Evolutionary conservation across 805 yeast species (phyloP).

Genomic region (Metschnikowia lunata): DNA sequence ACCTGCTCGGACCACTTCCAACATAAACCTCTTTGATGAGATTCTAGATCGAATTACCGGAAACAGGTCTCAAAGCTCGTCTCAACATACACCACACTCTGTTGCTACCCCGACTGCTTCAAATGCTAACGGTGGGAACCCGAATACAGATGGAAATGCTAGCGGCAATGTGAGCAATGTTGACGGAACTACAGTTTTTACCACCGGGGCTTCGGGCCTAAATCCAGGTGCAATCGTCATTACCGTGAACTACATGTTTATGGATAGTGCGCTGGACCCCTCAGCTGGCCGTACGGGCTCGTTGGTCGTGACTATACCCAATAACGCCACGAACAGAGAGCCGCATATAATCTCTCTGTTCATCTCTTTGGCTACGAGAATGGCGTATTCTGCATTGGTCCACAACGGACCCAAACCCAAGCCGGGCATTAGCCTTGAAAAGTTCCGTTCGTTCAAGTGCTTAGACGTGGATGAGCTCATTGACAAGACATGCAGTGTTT

Average conservation of each 20-base stretch:
- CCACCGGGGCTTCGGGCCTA: conserved; percentile 7
- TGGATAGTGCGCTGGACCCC: conserved; percentile 39
- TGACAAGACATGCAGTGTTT: conserved; percentile 51
- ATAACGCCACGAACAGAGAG: conserved; percentile 54
- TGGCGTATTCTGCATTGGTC: conserved; percentile 61
- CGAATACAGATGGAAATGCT: background rate
- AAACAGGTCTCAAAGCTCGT: background rate
- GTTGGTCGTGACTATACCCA: conserved; percentile 62
- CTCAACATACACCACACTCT: too few species aligned
- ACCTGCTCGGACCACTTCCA: background rate
- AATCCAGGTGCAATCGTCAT: conserved; percentile 36
- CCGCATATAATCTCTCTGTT: conserved; percentile 58
- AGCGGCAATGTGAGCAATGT: conserved; percentile 1
- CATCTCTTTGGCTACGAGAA: conserved; percentile 62
- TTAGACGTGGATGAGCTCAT: conserved; percentile 22
- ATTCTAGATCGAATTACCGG: conserved; percentile 13
- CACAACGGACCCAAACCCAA: conserved; percentile 42
- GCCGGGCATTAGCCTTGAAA: conserved; percentile 50
- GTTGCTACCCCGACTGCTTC: background rate
- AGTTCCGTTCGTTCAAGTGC: conserved; percentile 48
- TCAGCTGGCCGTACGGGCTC: conserved; percentile 48
- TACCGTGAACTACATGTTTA: conserved; percentile 42
- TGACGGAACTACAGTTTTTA: conserved; percentile 5
- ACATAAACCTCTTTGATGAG: conserved; percentile 10
- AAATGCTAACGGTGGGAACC: background rate